phyloP scores from a whole-genome alignment of 2,329 filamentous ascomycete species.

The Aspergillus transmontanensis region DNA sequence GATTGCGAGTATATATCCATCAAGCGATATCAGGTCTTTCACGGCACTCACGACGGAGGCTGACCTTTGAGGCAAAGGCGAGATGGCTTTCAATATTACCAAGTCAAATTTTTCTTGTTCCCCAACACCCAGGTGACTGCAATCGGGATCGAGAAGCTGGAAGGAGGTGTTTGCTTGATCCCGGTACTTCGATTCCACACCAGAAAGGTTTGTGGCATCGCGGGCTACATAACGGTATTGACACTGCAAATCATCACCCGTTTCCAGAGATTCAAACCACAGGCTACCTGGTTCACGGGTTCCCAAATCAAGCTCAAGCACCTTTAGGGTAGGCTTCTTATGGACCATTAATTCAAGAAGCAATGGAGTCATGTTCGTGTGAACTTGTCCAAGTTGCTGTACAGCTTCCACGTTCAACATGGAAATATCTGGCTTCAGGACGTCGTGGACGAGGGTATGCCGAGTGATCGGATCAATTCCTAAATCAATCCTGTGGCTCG shows the following conservation, averaged over 20 bases:
- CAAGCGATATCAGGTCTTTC: not conserved
- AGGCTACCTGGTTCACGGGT: not conserved
- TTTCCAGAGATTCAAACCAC: constrained; percentile 2
- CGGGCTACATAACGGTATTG: constrained; percentile 8
- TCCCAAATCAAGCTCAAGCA: constrained; percentile 10
- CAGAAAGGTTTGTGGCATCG: not conserved
- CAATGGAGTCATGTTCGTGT: not conserved
- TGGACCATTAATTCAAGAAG: constrained; percentile 1
- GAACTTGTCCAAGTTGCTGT: not conserved
- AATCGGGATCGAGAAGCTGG: not conserved
- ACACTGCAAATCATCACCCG: not conserved
- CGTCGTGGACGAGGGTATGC: constrained; percentile 7
- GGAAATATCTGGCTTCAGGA: constrained; percentile 9
- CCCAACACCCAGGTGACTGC: not conserved
- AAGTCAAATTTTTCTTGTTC: constrained; percentile 5
- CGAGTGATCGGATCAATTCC: not conserved
- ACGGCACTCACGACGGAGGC: not conserved
- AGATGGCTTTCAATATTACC: constrained; percentile 6
- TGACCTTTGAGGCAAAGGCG: not conserved
- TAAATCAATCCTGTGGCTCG: constrained; percentile 4
- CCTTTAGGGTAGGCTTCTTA: not conserved
- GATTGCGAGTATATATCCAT: constrained; percentile 3
- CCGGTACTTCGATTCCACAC: not conserved
- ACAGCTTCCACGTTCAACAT: not conserved
- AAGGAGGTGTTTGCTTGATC: constrained; percentile 3